phyloP scores from a whole-genome alignment of 225 moss, liverwort and hornwort genomes.

The Climacium dendroides region DNA sequence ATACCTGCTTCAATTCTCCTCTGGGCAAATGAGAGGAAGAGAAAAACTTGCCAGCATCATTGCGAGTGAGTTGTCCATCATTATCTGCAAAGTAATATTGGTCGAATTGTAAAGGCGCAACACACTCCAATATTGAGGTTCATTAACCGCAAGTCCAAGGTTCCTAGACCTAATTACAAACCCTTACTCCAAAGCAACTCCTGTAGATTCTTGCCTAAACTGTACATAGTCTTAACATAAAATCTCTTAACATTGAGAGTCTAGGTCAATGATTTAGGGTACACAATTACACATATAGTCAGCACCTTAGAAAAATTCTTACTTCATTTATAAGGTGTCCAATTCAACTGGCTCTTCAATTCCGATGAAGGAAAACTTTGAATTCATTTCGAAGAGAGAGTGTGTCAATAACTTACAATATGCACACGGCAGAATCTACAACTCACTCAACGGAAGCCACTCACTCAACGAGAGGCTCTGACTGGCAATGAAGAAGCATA shows the following conservation, averaged over 20 bases:
- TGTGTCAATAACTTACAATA: too few relatives aligned
- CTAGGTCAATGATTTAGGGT: not conserved
- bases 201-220: not conserved
- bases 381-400: too few relatives aligned
- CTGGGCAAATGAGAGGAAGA: constrained; percentile 69
- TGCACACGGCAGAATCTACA: too few relatives aligned
- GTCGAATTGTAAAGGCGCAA: not conserved
- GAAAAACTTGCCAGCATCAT: constrained; percentile 96
- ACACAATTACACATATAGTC: not conserved
- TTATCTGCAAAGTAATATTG: constrained; percentile 32
- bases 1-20: constrained; percentile 81
- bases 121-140: too few relatives aligned
- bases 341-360: too few relatives aligned
- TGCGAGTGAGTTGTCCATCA: constrained; percentile 87
- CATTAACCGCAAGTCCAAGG: not conserved
- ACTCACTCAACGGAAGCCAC: too few relatives aligned
- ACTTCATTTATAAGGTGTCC: not conserved
- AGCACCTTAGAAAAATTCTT: not conserved
- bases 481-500: too few relatives aligned
- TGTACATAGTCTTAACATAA: too few relatives aligned
- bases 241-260: not conserved
- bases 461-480: too few relatives aligned
- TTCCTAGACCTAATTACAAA: too few relatives aligned
- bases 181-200: not conserved
- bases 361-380: too few relatives aligned